A percentile compares a stretch with the other conserved stretches of the same genome.
Conservation (phyloP, 2,329 filamentous ascomycete genomes). For the Pleomassaria siparia region DNA sequence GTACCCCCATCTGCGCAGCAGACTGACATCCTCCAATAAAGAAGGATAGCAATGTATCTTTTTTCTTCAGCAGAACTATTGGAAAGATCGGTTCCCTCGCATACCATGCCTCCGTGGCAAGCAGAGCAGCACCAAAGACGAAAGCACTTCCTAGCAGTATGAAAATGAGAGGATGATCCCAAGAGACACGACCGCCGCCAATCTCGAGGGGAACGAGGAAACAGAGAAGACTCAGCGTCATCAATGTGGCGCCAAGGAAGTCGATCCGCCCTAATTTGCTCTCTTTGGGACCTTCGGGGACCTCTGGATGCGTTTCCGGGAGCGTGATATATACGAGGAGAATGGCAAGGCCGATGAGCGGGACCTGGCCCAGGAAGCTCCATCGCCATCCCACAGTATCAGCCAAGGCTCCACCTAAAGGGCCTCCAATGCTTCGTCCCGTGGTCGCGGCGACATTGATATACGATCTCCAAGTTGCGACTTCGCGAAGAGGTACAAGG, state of each 20-base stretch:
- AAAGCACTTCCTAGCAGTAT: slow-evolving; percentile 34
- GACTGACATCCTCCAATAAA: slow-evolving; percentile 56
- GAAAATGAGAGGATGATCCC: slow-evolving; percentile 40
- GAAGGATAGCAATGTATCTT: slow-evolving; percentile 57
- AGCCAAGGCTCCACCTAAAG: slow-evolving; percentile 62
- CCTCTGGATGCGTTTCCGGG: slow-evolving; percentile 4
- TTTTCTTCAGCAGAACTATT: slow-evolving; percentile 54
- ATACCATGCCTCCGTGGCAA: slow-evolving; percentile 44
- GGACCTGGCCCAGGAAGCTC: slow-evolving; percentile 61
- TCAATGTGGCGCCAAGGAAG: slow-evolving; percentile 57
- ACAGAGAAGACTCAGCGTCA: slow-evolving; percentile 47
- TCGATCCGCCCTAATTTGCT: slow-evolving; percentile 56
- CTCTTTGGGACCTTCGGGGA: slow-evolving; percentile 3
- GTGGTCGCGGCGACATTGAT: slow-evolving; percentile 55
- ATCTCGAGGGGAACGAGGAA: slow-evolving; percentile 53
- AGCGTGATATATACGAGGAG: slow-evolving; percentile 45
- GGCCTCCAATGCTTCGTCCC: slow-evolving; percentile 54
- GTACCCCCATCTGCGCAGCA: slow-evolving; percentile 59
- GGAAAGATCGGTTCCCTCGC: slow-evolving; percentile 62
- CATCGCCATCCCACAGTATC: slow-evolving; percentile 68
- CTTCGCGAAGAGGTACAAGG: slow-evolving; percentile 51
- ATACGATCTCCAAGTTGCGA: slow-evolving; percentile 53
- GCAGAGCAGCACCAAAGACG: slow-evolving; percentile 26
- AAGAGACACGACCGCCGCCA: slow-evolving; percentile 48
- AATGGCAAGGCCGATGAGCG: slow-evolving; percentile 56